phyloP scores from a whole-genome alignment of 2,329 filamentous ascomycete species.

The Penicillium janthinellum region DNA sequence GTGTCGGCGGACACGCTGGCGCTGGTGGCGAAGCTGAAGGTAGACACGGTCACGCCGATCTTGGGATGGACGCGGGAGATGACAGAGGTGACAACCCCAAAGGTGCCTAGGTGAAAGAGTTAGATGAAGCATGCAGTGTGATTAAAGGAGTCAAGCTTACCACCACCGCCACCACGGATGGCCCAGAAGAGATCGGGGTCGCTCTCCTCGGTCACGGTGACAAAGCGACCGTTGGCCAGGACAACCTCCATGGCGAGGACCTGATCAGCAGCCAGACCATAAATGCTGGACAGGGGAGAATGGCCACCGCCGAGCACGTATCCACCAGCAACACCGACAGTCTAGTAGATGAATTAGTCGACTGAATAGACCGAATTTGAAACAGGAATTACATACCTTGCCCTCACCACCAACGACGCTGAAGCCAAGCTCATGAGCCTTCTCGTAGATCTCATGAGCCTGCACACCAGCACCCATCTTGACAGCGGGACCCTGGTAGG shows the following conservation, averaged over 20 bases:
- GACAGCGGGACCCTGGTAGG: constrained; percentile 55
- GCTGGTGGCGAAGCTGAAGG: constrained; percentile 31
- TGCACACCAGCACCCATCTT: constrained; percentile 58
- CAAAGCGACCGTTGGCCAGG: constrained; percentile 28
- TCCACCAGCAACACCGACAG: constrained; percentile 62
- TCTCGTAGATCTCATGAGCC: constrained; percentile 22
- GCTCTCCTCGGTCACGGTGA: constrained; percentile 32
- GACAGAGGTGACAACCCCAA: constrained; percentile 34
- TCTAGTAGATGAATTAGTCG: constrained; percentile 31
- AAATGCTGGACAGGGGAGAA: constrained; percentile 53
- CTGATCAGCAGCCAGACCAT: constrained; percentile 52
- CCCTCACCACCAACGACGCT: constrained; percentile 30
- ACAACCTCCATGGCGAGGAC: constrained; percentile 32
- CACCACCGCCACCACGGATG: constrained; percentile 21
- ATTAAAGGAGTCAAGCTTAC: neutral
- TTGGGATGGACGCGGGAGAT: constrained; percentile 31
- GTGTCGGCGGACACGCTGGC: constrained; percentile 25
- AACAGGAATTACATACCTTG: constrained; percentile 5
- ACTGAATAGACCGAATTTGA: neutral
- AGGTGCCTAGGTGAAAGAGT: constrained; percentile 29
- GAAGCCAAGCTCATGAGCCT: constrained; percentile 38
- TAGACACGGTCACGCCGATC: constrained; percentile 30
- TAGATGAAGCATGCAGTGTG: neutral
- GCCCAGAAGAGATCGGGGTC: constrained; percentile 67
- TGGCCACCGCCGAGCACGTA: constrained; percentile 65